Percentiles rank a stretch among this genome's conserved stretches.
Evolutionary conservation across 1,284 basidiomycete species (phyloP).

Genomic region (Puccinia coronata): DNA sequence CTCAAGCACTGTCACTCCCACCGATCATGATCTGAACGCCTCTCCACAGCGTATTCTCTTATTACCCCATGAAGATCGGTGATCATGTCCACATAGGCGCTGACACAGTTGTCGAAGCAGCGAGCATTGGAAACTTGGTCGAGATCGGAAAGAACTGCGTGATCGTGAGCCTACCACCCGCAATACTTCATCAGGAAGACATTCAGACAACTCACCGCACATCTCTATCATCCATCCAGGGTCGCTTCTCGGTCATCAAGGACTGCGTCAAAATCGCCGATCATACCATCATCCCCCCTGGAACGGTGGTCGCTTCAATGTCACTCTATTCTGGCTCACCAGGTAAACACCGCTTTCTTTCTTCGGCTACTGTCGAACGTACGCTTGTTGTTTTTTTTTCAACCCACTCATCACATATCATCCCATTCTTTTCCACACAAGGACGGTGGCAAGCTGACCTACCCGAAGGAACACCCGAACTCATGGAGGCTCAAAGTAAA

Average conservation of each 20-base stretch:
- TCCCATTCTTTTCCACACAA: slow-evolving; percentile 57
- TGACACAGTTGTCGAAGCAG: slow-evolving; percentile 84
- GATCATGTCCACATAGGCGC: slow-evolving; percentile 92
- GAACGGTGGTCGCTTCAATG: slow-evolving; percentile 86
- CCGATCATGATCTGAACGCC: not conserved
- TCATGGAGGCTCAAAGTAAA: slow-evolving; percentile 75
- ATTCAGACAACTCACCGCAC: not conserved
- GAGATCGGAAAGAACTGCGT: slow-evolving; percentile 94
- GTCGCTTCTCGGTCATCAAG: slow-evolving; percentile 94
- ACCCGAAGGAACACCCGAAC: slow-evolving; percentile 84
- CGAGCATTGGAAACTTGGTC: slow-evolving; percentile 88
- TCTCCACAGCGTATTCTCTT: slow-evolving; percentile 58
- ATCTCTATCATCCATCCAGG: slow-evolving; percentile 65
- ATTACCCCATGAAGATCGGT: slow-evolving; percentile 95
- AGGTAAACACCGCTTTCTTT: slow-evolving; percentile 62
- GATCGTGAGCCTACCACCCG: slow-evolving; percentile 69
- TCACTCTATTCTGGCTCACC: slow-evolving; percentile 86
- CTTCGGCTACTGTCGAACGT: too few relatives aligned
- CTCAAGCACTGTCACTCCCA: slow-evolving; percentile 1
- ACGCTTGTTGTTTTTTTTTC: not conserved
- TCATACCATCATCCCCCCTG: slow-evolving; percentile 83
- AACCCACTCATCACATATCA: not conserved
- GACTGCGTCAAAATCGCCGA: slow-evolving; percentile 87
- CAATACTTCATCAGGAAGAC: not conserved
- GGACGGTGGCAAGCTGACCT: slow-evolving; percentile 79